Conservation (phyloP, 257 asterid genomes). For the Nicotiana benthamiana region DNA sequence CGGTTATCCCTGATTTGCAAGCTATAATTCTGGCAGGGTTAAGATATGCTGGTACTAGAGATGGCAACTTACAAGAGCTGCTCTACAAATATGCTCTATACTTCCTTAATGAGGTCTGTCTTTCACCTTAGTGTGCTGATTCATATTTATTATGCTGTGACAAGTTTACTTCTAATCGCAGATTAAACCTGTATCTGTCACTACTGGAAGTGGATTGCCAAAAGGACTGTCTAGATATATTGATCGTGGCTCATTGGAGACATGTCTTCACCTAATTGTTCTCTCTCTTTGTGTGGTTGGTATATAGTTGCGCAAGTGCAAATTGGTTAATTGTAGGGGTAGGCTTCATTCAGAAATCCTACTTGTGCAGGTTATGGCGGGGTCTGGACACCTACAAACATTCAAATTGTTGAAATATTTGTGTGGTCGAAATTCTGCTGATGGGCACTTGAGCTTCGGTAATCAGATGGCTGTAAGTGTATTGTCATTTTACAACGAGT, state of each 20-base stretch:
- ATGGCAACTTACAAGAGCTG: constrained; percentile 84
- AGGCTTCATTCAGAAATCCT: neutral
- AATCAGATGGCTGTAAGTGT: constrained; percentile 84
- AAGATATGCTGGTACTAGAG: constrained; percentile 94
- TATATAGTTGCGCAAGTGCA: neutral
- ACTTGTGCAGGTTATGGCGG: constrained; percentile 85
- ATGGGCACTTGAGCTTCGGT: constrained; percentile 71
- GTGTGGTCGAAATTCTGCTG: constrained; percentile 66
- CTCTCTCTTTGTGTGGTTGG: constrained; percentile 86
- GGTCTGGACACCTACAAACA: constrained; percentile 91
- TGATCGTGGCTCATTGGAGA: constrained; percentile 89
- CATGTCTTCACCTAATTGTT: constrained; percentile 94
- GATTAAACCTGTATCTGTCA: constrained; percentile 72
- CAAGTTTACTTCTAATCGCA: constrained; percentile 28
- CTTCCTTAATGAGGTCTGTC: constrained; percentile 82
- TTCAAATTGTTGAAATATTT: constrained; percentile 81
- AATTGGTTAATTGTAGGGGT: neutral
- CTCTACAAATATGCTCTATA: constrained; percentile 76
- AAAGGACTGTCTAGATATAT: constrained; percentile 69
- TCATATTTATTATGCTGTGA: constrained; percentile 9
- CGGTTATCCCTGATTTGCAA: neutral
- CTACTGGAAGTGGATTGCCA: constrained; percentile 50
- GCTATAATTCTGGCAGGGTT: constrained; percentile 42
- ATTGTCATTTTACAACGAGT: neutral
- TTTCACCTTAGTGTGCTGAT: constrained; percentile 13